Conservation (phyloP, 1,284 basidiomycete species). For the Cryptococcus depauperatus region DNA sequence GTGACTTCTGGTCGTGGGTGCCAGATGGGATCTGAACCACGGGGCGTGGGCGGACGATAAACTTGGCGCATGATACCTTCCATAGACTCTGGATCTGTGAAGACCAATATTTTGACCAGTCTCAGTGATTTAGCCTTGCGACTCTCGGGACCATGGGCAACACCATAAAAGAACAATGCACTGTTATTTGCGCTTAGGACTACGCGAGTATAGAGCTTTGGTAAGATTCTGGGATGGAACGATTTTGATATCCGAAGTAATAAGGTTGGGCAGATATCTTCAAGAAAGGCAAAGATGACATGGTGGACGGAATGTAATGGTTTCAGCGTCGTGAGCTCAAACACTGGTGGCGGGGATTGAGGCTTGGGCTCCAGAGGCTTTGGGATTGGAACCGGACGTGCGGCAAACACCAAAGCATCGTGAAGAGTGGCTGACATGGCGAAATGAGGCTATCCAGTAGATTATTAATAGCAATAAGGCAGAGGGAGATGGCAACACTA, state of each 20-base stretch:
- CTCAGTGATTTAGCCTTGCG: background rate
- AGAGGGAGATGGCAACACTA: too few relatives aligned
- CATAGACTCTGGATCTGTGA: constrained; percentile 5
- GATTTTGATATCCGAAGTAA: background rate
- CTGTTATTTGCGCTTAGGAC: background rate
- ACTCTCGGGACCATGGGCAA: constrained; percentile 1
- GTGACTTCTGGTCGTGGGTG: background rate
- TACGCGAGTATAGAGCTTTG: background rate
- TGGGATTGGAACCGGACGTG: background rate
- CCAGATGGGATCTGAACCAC: constrained; percentile 3
- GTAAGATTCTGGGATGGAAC: constrained; percentile 1
- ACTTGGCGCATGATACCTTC: constrained; percentile 5
- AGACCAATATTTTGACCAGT: constrained; percentile 1
- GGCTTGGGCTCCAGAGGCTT: background rate
- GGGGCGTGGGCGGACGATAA: constrained; percentile 1
- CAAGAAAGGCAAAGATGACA: constrained; percentile 2
- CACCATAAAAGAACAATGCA: constrained; percentile 5
- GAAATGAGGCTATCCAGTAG: too few relatives aligned
- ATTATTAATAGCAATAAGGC: too few relatives aligned
- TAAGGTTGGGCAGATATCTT: constrained; percentile 1
- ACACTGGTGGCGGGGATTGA: background rate
- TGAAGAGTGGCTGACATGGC: background rate
- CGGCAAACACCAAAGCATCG: background rate
- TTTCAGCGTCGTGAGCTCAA: constrained; percentile 1
- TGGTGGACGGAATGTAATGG: background rate